Evolutionary conservation across 2,329 filamentous ascomycete genomes (phyloP), one percentile per base, ranked within the genome.

Genomic region (Podosphaera xanthii): DNA sequence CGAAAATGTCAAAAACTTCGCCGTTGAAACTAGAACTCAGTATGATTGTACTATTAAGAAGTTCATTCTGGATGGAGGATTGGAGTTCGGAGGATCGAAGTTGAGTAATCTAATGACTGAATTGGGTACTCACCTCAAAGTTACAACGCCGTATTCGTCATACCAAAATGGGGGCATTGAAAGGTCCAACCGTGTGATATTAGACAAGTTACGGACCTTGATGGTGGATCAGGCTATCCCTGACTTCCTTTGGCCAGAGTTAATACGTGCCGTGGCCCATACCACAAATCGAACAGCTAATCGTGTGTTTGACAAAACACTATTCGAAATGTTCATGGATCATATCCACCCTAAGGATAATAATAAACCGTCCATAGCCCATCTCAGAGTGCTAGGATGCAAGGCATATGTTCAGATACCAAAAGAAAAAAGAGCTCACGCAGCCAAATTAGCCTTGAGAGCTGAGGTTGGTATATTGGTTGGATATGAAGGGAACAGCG

Each of bases 111-210:
- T 50, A 50, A 50, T 50, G 46, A 50, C 8, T 4, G 46, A 50
- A 33, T 59, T 53, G 38, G 58, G 52, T 40, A 53, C 14, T 42
- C 22, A 54, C 58, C 50, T 60, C 44, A 30, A 56, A 52, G 35
- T 55, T 10, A 55, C 52, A 9, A 55, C 52, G 31, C n/a, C 52
- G 3, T 38, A 38, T 9, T n/a, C n/a, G n/a, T 33, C 48, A 22
- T 22, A 50, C n/a, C 48, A 50, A 50, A 33, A 33, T 22, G 48
- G 48, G n/a, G 31, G 31, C n/a, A 33, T 1, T 22, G 48, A 50
- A 50, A 22, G 48, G n/a, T 22, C 48, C 31, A 50, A 50, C 31
- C 48, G 48, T 33, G 48, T 50, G n/a, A 50, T 50, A 22, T 1
- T 50, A 50, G 2, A 50, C 2, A 50, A 50, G 48, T 33, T 50